These are phyloP conservation scores for Niveomyces coronatus DNA, from an alignment of 2,329 filamentous ascomycete genomes.

Conservation along the genomic window DNA sequence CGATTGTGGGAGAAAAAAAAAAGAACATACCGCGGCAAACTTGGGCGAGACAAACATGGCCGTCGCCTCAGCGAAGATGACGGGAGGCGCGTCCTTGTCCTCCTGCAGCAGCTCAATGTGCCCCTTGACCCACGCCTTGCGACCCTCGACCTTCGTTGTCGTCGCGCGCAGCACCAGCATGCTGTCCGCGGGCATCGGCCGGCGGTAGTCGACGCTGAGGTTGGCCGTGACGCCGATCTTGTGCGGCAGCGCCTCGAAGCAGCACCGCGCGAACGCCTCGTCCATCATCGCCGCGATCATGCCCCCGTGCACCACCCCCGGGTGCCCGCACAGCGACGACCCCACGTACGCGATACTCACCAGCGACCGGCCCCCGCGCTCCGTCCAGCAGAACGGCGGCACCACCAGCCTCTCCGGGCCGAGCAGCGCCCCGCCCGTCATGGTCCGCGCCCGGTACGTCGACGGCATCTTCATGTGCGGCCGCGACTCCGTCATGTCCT, in stretches of 20 bases:
- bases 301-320: constrained; percentile 83
- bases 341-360: constrained; percentile 72
- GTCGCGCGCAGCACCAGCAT: constrained; percentile 70
- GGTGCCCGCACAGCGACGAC: constrained; percentile 73
- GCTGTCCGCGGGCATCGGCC: constrained; percentile 63
- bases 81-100: constrained; percentile 48
- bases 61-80: constrained; percentile 69
- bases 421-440: constrained; percentile 71
- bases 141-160: constrained; percentile 77
- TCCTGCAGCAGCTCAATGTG: constrained; percentile 70
- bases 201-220: constrained; percentile 72
- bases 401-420: constrained; percentile 69
- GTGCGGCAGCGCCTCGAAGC: constrained; percentile 79
- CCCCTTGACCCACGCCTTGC: constrained; percentile 91
- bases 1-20: not conserved
- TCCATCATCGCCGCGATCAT: constrained; percentile 87
- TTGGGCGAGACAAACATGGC: constrained; percentile 84
- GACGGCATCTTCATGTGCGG: constrained; percentile 81
- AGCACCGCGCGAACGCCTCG: constrained; percentile 79
- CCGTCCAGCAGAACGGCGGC: constrained; percentile 68
- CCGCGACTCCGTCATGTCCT: constrained; percentile 62
- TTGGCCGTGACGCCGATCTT: constrained; percentile 80
- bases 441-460: constrained; percentile 57
- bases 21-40: constrained; percentile 58
- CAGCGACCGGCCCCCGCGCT: constrained; percentile 57